Conservation (phyloP, 2,329 filamentous ascomycete species). For the Aaosphaeria pasadenensis region DNA sequence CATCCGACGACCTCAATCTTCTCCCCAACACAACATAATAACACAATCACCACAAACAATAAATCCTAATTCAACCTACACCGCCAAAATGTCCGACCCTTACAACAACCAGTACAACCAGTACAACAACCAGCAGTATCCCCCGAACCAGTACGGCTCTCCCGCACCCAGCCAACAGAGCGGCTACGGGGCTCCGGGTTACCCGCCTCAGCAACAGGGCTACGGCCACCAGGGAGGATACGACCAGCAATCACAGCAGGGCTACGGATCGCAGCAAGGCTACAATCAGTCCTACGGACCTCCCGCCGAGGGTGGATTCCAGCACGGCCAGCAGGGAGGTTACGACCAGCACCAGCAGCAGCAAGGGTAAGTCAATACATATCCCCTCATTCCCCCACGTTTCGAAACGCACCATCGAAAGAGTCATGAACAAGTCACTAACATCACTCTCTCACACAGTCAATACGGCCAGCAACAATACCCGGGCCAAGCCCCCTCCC, state of each 20-base stretch:
- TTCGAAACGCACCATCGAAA: constrained; percentile 8
- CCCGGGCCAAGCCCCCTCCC: constrained; percentile 26
- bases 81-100: constrained; percentile 49
- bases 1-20: background rate
- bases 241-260: constrained; percentile 23
- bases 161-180: constrained; percentile 23
- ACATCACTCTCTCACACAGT: constrained; percentile 1
- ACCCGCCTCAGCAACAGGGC: constrained; percentile 26
- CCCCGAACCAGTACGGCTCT: constrained; percentile 28
- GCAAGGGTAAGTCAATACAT: constrained; percentile 26
- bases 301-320: constrained; percentile 46
- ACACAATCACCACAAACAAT: constrained; percentile 1
- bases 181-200: constrained; percentile 12
- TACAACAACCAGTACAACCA: constrained; percentile 46
- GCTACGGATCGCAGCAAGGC: constrained; percentile 29
- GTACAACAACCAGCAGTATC: constrained; percentile 21
- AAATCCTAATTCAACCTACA: constrained; percentile 2
- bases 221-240: constrained; percentile 27
- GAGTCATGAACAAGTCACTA: constrained; percentile 11
- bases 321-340: constrained; percentile 42
- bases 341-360: constrained; percentile 28
- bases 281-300: constrained; percentile 43
- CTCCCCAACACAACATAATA: constrained; percentile 1
- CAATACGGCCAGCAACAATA: constrained; percentile 29
- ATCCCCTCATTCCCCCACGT: background rate